These are phyloP conservation scores for Trichosporon sp. DNA, from an alignment of 1,284 basidiomycete species.

Conservation along the genomic window DNA sequence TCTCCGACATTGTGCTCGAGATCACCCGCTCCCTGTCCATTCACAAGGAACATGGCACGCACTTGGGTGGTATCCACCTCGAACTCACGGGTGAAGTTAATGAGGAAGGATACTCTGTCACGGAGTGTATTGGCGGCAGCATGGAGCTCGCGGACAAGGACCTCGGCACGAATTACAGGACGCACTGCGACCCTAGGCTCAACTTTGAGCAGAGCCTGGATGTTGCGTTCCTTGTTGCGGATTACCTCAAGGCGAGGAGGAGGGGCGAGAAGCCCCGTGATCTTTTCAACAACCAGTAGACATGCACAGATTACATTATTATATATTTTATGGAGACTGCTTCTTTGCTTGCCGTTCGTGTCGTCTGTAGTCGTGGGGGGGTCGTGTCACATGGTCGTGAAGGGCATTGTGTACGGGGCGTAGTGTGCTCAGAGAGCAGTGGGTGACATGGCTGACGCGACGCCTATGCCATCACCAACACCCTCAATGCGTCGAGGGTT, in stretches of 20 bases:
- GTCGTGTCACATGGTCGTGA: too few relatives aligned
- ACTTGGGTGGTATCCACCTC: constrained; percentile 90
- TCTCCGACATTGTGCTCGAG: constrained; percentile 87
- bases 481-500: constrained; percentile 14
- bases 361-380: background rate
- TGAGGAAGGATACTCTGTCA: constrained; percentile 87
- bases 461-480: constrained; percentile 7
- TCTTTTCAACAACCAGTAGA: constrained; percentile 29
- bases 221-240: constrained; percentile 59
- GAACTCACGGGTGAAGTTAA: constrained; percentile 96
- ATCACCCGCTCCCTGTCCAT: constrained; percentile 79
- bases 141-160: constrained; percentile 63
- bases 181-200: constrained; percentile 59
- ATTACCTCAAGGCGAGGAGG: constrained; percentile 54
- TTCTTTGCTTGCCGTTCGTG: background rate
- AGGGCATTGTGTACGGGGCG: too few relatives aligned
- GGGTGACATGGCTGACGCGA: too few relatives aligned
- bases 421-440: background rate
- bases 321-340: constrained; percentile 7
- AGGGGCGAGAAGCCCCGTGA: constrained; percentile 50
- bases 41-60: constrained; percentile 70
- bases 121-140: constrained; percentile 63
- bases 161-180: constrained; percentile 60
- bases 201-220: constrained; percentile 64
- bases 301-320: background rate